A percentile compares a stretch with the other conserved stretches of the same genome.
Conservation (phyloP, 1,139 yeast genomes). For the Suhomyces atakaporum region DNA sequence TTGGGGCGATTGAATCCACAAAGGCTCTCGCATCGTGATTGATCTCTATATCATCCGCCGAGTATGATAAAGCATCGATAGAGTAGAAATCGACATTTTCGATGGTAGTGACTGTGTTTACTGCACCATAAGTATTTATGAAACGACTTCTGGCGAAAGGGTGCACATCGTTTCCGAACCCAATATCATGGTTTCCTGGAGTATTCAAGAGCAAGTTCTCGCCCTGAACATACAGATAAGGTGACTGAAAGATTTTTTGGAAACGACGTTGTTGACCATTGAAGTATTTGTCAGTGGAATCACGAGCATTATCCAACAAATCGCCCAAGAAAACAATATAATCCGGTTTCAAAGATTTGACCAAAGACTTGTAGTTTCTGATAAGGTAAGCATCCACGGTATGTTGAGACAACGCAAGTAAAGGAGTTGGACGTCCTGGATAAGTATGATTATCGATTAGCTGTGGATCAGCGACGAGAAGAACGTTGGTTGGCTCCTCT, state of each 20-base stretch:
- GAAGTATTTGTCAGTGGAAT: conserved; percentile 42
- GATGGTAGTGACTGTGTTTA: conserved; percentile 33
- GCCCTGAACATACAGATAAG: conserved; percentile 24
- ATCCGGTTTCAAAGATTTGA: conserved; percentile 42
- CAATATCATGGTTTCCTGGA: conserved; percentile 62
- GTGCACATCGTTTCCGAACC: conserved; percentile 52
- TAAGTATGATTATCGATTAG: conserved; percentile 51
- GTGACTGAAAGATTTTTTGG: conserved; percentile 34
- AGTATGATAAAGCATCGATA: conserved; percentile 47
- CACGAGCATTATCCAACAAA: conserved; percentile 55
- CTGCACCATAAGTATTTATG: conserved; percentile 38
- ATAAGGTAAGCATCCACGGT: conserved; percentile 52
- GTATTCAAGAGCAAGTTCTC: conserved; percentile 35
- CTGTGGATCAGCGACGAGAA: conserved; percentile 50
- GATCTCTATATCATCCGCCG: conserved; percentile 34
- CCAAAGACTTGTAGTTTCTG: conserved; percentile 45
- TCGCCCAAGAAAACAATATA: conserved; percentile 55
- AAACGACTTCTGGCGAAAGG: conserved; percentile 41
- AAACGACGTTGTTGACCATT: conserved; percentile 40
- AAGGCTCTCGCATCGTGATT: conserved; percentile 33
- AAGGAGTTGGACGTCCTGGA: conserved; percentile 43
- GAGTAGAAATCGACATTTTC: conserved; percentile 48
- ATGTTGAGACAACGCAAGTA: conserved; percentile 45
- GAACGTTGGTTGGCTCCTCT: conserved; percentile 21
- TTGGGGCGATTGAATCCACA: conserved; percentile 22